phyloP scores from a whole-genome alignment of 176 grass and related monocot species.

The Carex kokanica region DNA sequence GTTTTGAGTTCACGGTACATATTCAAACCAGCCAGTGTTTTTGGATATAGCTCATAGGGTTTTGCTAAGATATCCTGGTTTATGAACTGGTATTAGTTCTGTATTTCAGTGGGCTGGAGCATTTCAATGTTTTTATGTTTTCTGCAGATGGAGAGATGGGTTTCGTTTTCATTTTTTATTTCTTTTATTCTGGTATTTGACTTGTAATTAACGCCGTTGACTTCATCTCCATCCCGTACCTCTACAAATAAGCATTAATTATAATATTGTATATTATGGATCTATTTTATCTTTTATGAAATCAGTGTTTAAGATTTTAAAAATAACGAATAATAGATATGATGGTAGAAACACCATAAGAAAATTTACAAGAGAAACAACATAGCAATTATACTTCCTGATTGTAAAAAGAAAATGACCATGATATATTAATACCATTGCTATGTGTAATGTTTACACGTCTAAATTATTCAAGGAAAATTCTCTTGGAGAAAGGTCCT shows the following conservation, averaged over 20 bases:
- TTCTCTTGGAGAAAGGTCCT: neutral
- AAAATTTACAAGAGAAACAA: too few relatives aligned
- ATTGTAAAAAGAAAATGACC: neutral
- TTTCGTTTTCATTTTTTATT: neutral
- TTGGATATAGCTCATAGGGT: neutral
- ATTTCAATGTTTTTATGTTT: neutral
- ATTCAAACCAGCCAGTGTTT: neutral
- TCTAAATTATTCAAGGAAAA: neutral
- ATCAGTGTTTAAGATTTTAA: too few relatives aligned
- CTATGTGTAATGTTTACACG: neutral
- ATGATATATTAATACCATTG: neutral
- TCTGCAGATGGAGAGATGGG: neutral
- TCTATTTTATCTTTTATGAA: too few relatives aligned
- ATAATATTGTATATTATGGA: too few relatives aligned
- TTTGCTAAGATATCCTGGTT: neutral
- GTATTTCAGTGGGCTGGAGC: neutral
- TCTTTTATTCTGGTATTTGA: neutral
- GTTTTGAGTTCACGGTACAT: neutral
- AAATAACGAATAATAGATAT: too few relatives aligned
- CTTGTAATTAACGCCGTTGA: neutral
- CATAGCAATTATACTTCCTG: too few relatives aligned
- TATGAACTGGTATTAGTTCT: neutral
- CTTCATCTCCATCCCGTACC: neutral
- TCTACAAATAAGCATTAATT: neutral
- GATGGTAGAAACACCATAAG: too few relatives aligned